Percentiles rank a stretch among this genome's conserved stretches.
These are phyloP conservation scores for Conidiobolus coronatus DNA, from an alignment of 371 early-diverging fungal genomes.

Conservation along the genomic window DNA sequence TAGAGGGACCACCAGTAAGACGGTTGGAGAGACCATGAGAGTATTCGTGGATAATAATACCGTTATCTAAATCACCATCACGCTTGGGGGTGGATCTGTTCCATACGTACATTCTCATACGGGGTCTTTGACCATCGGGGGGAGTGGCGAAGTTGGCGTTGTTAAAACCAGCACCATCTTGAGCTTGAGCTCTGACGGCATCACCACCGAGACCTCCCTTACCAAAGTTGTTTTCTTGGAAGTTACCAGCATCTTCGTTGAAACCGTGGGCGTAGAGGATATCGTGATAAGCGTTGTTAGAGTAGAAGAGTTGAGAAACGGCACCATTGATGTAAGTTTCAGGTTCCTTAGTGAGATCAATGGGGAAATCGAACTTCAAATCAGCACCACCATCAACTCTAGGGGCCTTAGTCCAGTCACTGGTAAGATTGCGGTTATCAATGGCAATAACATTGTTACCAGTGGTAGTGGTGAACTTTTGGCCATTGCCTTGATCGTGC, in stretches of 20 bases:
- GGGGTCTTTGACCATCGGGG: slow-evolving; percentile 16
- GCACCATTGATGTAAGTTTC: slow-evolving; percentile 50
- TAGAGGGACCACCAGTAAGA: slow-evolving; percentile 27
- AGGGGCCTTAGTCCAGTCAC: slow-evolving; percentile 9
- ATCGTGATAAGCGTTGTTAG: slow-evolving; percentile 9
- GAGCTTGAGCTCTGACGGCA: slow-evolving; percentile 78
- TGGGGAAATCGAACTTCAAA: slow-evolving; percentile 45
- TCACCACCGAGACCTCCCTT: slow-evolving; percentile 54
- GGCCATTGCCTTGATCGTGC: not conserved
- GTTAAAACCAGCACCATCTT: slow-evolving; percentile 28
- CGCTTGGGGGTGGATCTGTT: slow-evolving; percentile 10
- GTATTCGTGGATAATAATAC: slow-evolving; percentile 11
- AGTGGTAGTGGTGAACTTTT: slow-evolving; percentile 15
- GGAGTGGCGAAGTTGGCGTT: slow-evolving; percentile 14
- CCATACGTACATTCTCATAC: slow-evolving; percentile 19
- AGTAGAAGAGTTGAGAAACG: slow-evolving; percentile 10
- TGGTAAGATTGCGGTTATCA: slow-evolving; percentile 24
- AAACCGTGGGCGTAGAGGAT: slow-evolving; percentile 8
- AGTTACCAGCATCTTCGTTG: slow-evolving; percentile 23
- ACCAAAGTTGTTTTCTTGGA: slow-evolving; percentile 70
- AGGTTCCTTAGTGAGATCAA: slow-evolving; percentile 37
- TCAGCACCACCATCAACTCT: slow-evolving; percentile 5
- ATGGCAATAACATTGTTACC: slow-evolving; percentile 51
- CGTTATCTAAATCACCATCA: slow-evolving; percentile 13
- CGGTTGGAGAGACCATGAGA: slow-evolving; percentile 24